Evolutionary conservation across 768 basidiomycete species (phyloP), one percentile per base, ranked within the genome.

Genomic region (Dentipellis sp.): DNA sequence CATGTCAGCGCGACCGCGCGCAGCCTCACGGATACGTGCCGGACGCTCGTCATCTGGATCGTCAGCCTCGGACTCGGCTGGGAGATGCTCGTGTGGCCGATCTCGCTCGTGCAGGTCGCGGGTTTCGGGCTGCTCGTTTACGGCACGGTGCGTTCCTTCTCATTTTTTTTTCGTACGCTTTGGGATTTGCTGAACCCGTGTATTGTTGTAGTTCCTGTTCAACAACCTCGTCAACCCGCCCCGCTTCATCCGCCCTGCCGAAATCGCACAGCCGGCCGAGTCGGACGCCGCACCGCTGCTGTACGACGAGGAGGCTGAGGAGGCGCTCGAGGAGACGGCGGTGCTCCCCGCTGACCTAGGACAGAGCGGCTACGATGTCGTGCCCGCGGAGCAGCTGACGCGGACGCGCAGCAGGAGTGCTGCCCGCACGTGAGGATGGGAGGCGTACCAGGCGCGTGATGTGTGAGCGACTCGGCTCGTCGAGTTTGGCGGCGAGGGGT

Each of bases 41-140:
- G 97, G 63, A 98, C 97, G 1, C 77, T 98, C 53, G 81, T 82
- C n/a, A 98, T 99, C 67, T 99, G 97, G 97, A 72, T 94, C 60
- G 74, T 99, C 64, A 92, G 90, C 66, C 77, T 97, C 52, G 83
- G 78, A 1, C 72, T 97, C 22, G 93, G 94, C 4, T 97, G 94
- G 94, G 94, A 97, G 71, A 77, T 75, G 57, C 74, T 97, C 36
- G 62, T 90, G 21, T 89, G 82, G 72, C 93, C 93, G 6, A 81
- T 87, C 59, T 90, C 90, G 1, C 66, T 93, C 53, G 68, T 94
- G 11, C 93, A 95, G 69, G 81, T 95, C 54, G 63, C 78, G 17
- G 92, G 93, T 3, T 99, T 99, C 69, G 82, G 77, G 7, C 71
- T 97, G 47, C 78, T 99, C 57, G 94, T 98, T 57, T 94, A 94